Evolutionary conservation across 495 filamentous ascomycete species (phyloP).

Genomic region (Penicillium pulvis): DNA sequence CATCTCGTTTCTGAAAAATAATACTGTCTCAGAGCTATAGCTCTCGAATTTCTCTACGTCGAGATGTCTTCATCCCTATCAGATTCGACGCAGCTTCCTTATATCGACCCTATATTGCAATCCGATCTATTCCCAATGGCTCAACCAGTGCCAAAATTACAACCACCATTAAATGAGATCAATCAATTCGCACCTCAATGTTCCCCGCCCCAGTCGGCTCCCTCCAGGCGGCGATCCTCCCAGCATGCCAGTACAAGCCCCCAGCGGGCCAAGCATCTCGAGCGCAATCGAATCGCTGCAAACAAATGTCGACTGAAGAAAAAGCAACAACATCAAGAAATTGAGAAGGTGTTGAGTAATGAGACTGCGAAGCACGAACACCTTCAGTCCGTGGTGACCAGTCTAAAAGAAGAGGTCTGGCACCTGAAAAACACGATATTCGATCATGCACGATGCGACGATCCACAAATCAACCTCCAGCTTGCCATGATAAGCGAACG

Average conservation of each 20-base stretch:
- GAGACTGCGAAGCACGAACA: conserved; percentile 25
- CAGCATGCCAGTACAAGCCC: conserved; percentile 14
- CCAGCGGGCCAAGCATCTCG: conserved; percentile 25
- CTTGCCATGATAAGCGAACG: conserved; percentile 22
- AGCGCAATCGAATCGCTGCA: conserved; percentile 31
- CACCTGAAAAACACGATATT: conserved; percentile 29
- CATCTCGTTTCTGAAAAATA: background rate
- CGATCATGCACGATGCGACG: conserved; percentile 25
- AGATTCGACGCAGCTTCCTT: background rate
- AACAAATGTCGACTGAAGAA: conserved; percentile 30
- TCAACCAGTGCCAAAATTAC: background rate
- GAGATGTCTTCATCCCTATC: background rate
- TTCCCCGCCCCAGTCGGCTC: background rate
- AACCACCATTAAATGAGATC: background rate
- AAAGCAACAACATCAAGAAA: conserved; percentile 25
- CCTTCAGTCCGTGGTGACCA: conserved; percentile 18
- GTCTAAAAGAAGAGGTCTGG: conserved; percentile 26
- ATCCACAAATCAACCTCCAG: conserved; percentile 24
- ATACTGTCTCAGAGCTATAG: background rate
- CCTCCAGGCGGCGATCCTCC: background rate
- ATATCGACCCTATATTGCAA: background rate
- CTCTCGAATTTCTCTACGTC: background rate
- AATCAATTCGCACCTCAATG: background rate
- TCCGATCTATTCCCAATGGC: background rate
- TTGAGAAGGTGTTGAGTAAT: conserved; percentile 16